Evolutionary conservation across 2,329 filamentous ascomycete species (phyloP).

Genomic region (Fusarium guadeloupense): DNA sequence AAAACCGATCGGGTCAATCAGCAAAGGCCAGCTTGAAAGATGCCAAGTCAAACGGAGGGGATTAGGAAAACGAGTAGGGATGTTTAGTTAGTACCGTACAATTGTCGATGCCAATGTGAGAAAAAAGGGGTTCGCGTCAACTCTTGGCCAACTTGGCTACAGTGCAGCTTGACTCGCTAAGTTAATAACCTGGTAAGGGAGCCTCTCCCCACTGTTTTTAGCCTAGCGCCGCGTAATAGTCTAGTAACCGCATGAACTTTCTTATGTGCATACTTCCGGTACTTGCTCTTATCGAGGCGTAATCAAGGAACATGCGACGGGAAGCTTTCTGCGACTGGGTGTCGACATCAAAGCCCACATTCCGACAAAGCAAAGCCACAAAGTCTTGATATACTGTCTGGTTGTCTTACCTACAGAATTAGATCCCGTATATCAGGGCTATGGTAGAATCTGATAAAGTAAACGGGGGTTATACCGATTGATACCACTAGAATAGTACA

Average conservation of each 20-base stretch:
- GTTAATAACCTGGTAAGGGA: conserved; percentile 10
- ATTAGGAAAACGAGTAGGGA: neutral
- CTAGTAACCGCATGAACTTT: neutral
- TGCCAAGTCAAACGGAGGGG: conserved; percentile 20
- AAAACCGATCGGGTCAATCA: conserved; percentile 28
- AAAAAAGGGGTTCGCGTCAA: conserved; percentile 21
- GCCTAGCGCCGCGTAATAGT: conserved; percentile 17
- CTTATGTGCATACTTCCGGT: neutral
- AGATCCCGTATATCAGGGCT: neutral
- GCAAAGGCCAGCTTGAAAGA: conserved; percentile 22
- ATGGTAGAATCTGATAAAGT: neutral
- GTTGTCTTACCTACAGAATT: neutral
- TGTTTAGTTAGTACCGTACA: conserved; percentile 13
- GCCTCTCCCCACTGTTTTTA: conserved; percentile 8
- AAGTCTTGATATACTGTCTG: neutral
- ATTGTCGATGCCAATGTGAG: neutral
- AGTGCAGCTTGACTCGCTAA: conserved; percentile 17
- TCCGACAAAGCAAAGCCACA: neutral
- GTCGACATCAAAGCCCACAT: conserved; percentile 4
- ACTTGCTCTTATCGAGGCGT: neutral
- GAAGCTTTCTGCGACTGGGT: neutral
- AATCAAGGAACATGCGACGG: neutral
- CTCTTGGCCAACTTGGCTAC: conserved; percentile 20
- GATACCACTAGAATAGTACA: neutral
- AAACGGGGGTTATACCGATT: conserved; percentile 22